phyloP scores from a whole-genome alignment of 192 early-diverging fungal genomes.

The Coemansia umbellata region DNA sequence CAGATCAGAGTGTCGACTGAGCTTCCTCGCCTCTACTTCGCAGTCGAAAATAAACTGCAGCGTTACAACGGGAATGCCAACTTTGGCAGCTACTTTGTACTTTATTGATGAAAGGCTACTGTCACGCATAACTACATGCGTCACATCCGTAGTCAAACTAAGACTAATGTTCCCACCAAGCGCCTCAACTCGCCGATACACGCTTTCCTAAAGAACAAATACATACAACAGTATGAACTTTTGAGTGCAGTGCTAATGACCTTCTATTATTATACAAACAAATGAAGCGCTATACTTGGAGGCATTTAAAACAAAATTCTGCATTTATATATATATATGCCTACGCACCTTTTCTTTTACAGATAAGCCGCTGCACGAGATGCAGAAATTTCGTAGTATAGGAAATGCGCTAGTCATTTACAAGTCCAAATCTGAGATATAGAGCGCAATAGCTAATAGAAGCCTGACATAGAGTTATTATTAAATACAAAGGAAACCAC shows the following conservation, averaged over 20 bases:
- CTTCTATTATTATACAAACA: background rate
- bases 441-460: background rate
- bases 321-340: background rate
- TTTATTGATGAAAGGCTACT: slow-evolving; percentile 22
- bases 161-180: slow-evolving; percentile 36
- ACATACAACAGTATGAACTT: too few relatives aligned
- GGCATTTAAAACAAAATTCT: background rate
- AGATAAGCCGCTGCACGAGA: slow-evolving; percentile 46
- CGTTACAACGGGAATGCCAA: slow-evolving; percentile 40
- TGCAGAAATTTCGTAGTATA: slow-evolving; percentile 28
- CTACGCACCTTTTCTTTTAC: slow-evolving; percentile 32
- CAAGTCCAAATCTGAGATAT: background rate
- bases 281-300: background rate
- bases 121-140: slow-evolving; percentile 35
- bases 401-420: slow-evolving; percentile 15
- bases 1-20: background rate
- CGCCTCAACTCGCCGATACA: slow-evolving; percentile 30
- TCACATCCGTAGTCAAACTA: slow-evolving; percentile 40
- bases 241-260: background rate
- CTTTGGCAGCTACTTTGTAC: slow-evolving; percentile 35
- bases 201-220: slow-evolving; percentile 18
- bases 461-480: background rate
- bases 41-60: slow-evolving; percentile 38
- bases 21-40: slow-evolving; percentile 22
- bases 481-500: too few relatives aligned